Base-by-base conservation (phyloP, 2,329 filamentous ascomycete species). In the Aureobasidium musti region DNA sequence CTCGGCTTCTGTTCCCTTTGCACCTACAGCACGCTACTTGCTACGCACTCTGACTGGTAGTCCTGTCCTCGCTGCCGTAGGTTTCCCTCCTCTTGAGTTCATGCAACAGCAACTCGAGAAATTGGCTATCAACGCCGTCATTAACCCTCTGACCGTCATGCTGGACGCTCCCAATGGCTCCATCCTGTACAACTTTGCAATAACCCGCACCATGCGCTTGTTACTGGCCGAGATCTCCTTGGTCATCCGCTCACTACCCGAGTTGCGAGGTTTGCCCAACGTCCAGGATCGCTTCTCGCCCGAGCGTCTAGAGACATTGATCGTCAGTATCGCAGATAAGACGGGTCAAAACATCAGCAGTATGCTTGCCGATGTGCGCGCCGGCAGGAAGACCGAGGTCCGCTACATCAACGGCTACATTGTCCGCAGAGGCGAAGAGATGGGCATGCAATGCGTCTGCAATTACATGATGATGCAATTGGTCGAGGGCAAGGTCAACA, bases 371-470 rank as follows among this genome's bases (percentile, higher is more conserved):
- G 86, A 89, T 72, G 80, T 93, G 14, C 79, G 85, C 13, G 76
- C 78, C 1, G 89, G 90, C 1, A 67, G 74, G 68, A 78, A 82
- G 67, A 92, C 91, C 0, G 92, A 97, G 72, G 85, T 97, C 47
- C 86, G 93, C 53, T 96, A 89, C 73, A 85, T 94, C 71, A 97
- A 96, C 75, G 94, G 93, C 0, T 99, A 94, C 79, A 89, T 99
- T 68, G 83, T 96, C 37, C 83, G 81, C 60, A 84, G 89, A 47
- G 95, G 90, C 0, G 83, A 86, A 71, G 85, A 91, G 74, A 73
- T 93, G 68, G 91, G 91, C 1, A 81, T 97, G n/a, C 81, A 85
- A 60, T 88, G 88, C 72, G 85, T 87, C 13, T 81, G 89, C 68
- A 95, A 96, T 74, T 87, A 88, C 72, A 84, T 91, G 81, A 80